Conservation (phyloP, 176 grass and related monocot genomes). For the Urochloa ruziziensis region DNA sequence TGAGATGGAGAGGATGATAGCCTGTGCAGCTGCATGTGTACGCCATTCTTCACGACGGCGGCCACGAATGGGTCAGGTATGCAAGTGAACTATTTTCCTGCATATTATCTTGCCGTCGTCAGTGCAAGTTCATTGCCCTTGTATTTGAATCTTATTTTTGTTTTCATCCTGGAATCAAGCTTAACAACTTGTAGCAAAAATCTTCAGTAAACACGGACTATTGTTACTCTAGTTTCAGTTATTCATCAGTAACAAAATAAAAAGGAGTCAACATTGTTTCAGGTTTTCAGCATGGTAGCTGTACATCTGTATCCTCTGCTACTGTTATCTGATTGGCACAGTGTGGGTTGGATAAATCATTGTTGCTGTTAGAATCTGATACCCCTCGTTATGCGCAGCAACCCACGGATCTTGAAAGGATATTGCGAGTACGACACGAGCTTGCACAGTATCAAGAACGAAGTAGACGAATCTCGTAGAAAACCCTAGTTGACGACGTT, state of each 20-base stretch:
- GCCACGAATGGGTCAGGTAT: conserved; percentile 89
- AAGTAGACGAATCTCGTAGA: no score
- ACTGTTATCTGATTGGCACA: not conserved
- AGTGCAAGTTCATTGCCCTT: not conserved
- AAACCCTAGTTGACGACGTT: no score
- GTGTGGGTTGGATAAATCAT: not conserved
- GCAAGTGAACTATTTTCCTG: not conserved
- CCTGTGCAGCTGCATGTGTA: conserved; percentile 84
- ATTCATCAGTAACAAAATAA: not conserved
- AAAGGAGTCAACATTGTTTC: not conserved
- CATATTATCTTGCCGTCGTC: not conserved
- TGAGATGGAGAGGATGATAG: conserved; percentile 91
- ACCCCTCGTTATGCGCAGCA: no score
- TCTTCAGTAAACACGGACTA: not conserved
- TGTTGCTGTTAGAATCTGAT: no score
- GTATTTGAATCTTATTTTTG: not conserved
- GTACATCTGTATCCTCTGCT: not conserved
- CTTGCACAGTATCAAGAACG: no score
- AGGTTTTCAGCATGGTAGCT: not conserved
- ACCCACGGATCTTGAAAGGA: no score
- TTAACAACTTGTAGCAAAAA: not conserved
- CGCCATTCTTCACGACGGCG: conserved; percentile 72
- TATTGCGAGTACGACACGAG: no score
- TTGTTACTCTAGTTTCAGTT: not conserved
- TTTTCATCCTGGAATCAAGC: not conserved